phyloP scores from a whole-genome alignment of 345 rosid genomes.

The Cardamine chenopodiifolia region DNA sequence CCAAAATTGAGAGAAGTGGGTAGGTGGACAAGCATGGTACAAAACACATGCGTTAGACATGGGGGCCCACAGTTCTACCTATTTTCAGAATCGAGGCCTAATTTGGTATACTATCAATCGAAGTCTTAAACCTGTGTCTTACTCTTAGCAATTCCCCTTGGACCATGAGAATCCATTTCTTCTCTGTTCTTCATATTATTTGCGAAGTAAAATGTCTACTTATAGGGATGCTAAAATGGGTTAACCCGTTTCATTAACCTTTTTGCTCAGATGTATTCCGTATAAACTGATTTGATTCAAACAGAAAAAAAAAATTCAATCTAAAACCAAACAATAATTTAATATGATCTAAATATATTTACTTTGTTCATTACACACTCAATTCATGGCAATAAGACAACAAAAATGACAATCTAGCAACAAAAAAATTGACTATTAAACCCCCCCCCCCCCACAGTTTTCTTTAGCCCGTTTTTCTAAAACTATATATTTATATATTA shows the following conservation, averaged over 20 bases:
- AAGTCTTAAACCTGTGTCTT: not conserved
- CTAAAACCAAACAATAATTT: not conserved
- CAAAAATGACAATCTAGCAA: no score
- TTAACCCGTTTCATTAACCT: not conserved
- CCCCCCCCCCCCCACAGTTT: no score
- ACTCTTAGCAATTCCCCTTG: not conserved
- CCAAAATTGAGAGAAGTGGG: slow-evolving; percentile 13
- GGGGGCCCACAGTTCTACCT: slow-evolving; percentile 29
- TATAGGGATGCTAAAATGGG: not conserved
- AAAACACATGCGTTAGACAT: slow-evolving; percentile 36
- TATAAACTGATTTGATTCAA: no score
- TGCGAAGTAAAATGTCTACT: not conserved
- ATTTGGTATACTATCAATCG: slow-evolving; percentile 14
- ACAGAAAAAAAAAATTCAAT: no score
- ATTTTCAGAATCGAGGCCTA: slow-evolving; percentile 36
- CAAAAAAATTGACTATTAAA: no score
- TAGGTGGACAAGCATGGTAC: slow-evolving; percentile 30
- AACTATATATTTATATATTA: no score
- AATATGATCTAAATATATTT: not conserved
- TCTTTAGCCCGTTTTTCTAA: no score
- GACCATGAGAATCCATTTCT: not conserved
- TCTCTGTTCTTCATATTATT: not conserved
- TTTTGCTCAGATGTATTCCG: not conserved
- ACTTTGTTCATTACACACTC: no score
- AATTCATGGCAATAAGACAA: no score